Percentiles rank a stretch among this genome's conserved stretches.
These are phyloP conservation scores for Gynostemma pentaphyllum DNA, from an alignment of 306 rosid species.

Conservation along the genomic window DNA sequence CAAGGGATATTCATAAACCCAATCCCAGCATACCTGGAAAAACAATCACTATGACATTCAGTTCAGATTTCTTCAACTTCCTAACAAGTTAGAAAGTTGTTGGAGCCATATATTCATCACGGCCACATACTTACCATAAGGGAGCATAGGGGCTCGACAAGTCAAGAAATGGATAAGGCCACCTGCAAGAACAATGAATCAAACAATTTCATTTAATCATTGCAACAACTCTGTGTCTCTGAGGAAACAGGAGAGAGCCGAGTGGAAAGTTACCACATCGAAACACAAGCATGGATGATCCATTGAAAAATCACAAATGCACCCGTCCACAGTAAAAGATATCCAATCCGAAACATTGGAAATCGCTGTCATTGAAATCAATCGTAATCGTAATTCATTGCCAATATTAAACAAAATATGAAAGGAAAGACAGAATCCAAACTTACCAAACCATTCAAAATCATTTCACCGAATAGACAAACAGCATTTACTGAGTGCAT, in stretches of 20 bases:
- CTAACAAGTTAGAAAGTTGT: no score
- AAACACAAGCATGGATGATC: conserved; percentile 55
- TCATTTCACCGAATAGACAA: conserved; percentile 67
- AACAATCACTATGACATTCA: neutral
- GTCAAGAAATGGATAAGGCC: conserved; percentile 95
- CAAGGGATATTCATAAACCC: conserved; percentile 71
- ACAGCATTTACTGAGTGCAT: conserved; percentile 80
- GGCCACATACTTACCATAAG: conserved; percentile 54
- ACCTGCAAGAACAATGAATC: conserved; percentile 28
- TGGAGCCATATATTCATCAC: neutral
- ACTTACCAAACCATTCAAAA: conserved; percentile 71
- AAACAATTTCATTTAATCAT: neutral
- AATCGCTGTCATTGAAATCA: conserved; percentile 43
- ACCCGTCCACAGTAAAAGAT: conserved; percentile 73
- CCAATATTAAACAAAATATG: neutral
- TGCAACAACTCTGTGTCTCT: neutral
- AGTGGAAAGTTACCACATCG: conserved; percentile 34
- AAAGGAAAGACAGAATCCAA: conserved; percentile 2
- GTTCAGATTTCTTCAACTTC: no score
- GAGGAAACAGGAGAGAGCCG: conserved; percentile 8
- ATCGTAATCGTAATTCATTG: neutral
- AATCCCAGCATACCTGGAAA: conserved; percentile 58
- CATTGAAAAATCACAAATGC: conserved; percentile 64
- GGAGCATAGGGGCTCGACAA: conserved; percentile 71
- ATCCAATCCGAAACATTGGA: conserved; percentile 71